Conservation (phyloP, 257 asterid species). For the Scutellaria minor region DNA sequence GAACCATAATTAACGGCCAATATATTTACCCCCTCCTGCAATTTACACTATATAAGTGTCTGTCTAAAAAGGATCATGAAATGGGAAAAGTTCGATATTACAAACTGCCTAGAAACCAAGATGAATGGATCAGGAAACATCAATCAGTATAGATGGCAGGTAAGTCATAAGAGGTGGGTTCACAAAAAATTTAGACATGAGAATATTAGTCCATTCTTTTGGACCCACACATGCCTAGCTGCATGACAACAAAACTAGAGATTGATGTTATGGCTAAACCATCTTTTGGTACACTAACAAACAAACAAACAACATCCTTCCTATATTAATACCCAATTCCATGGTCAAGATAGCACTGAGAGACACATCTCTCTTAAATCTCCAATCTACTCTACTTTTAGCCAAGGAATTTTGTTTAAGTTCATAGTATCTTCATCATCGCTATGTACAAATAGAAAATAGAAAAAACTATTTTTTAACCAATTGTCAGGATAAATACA, state of each 20-base stretch:
- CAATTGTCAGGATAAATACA: conserved; percentile 1
- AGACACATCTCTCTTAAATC: not conserved
- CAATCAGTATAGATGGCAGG: not conserved
- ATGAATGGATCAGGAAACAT: not conserved
- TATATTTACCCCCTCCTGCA: conserved; percentile 88
- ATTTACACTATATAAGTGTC: conserved; percentile 3
- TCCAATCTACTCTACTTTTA: not conserved
- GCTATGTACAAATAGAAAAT: not conserved
- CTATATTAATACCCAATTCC: not conserved
- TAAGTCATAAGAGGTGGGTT: not conserved
- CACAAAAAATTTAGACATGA: not conserved
- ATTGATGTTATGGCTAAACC: not conserved
- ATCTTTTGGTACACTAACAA: not conserved
- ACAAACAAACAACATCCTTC: not conserved
- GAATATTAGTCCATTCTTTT: not conserved
- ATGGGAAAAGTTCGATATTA: not conserved
- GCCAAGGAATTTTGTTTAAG: not conserved
- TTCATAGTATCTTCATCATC: not conserved
- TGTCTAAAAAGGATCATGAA: not conserved
- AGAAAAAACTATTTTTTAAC: not conserved
- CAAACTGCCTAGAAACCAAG: not conserved
- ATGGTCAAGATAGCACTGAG: not conserved
- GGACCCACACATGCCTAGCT: not conserved
- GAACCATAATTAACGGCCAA: conserved; percentile 92
- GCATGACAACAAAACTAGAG: not conserved